Evolutionary conservation across 306 rosid species (phyloP).

Genomic region (Malus asiatica): DNA sequence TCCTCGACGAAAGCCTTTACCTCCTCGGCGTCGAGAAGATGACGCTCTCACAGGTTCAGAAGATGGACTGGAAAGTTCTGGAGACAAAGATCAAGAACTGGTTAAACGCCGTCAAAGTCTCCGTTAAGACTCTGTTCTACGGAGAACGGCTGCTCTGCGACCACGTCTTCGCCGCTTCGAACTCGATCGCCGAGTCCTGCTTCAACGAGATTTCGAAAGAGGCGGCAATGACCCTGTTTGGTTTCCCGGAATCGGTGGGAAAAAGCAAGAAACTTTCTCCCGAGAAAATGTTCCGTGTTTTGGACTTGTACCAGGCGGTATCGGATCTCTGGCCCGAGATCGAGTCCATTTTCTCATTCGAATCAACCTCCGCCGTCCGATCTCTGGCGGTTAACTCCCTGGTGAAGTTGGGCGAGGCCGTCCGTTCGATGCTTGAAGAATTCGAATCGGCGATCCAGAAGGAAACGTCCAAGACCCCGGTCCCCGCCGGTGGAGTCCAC

Average conservation of each 20-base stretch:
- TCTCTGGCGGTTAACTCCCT: constrained; percentile 33
- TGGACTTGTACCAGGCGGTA: constrained; percentile 66
- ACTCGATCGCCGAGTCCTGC: constrained; percentile 37
- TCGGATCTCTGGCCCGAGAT: constrained; percentile 47
- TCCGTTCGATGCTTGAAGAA: constrained; percentile 40
- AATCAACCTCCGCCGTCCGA: constrained; percentile 48
- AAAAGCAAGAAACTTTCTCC: constrained; percentile 60
- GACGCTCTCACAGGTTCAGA: constrained; percentile 48
- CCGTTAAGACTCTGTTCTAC: constrained; percentile 42
- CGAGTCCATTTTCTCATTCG: constrained; percentile 55
- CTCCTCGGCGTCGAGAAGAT: constrained; percentile 59
- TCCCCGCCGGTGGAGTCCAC: constrained; percentile 71
- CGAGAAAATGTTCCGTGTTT: constrained; percentile 56
- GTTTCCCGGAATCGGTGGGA: constrained; percentile 68
- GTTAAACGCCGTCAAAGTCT: constrained; percentile 45
- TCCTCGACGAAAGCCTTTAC: constrained; percentile 54
- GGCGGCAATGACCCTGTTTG: constrained; percentile 43
- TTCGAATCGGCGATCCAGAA: constrained; percentile 73
- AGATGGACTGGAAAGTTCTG: constrained; percentile 61
- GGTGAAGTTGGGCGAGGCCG: constrained; percentile 35
- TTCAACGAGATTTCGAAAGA: constrained; percentile 55
- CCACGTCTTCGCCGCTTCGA: constrained; percentile 36
- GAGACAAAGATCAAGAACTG: constrained; percentile 62
- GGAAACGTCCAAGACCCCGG: constrained; percentile 47
- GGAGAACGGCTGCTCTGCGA: constrained; percentile 62